Evolutionary conservation across 2,329 filamentous ascomycete species (phyloP), one percentile per base, ranked within the genome.

Genomic region (Sporothrix variecibatus): DNA sequence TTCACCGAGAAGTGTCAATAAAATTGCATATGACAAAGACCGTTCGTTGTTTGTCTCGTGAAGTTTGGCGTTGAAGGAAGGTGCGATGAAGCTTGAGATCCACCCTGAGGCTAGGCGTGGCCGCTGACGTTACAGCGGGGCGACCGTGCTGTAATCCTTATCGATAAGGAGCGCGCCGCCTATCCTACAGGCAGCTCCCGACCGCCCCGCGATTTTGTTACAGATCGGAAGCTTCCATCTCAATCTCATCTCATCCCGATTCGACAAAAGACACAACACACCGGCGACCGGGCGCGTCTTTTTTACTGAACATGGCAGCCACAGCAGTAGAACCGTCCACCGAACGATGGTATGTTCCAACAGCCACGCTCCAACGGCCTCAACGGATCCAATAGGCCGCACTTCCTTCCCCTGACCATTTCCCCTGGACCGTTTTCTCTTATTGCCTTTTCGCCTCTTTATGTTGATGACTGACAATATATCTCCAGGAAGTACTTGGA

Each of bases 401-500:
- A 34, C 1, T 46, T 17, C 1, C 58, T 15, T 20, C 15, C 28
- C 28, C 15, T 28, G 53, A 7, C 15, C 28, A 4, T 17, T n/a
- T 1, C 31, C 31, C 31, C 17, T 7, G 8, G 4, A 12, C 49
- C 43, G 11, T n/a, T 46, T 4, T 3, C 43, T 51, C 40, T 28
- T n/a, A n/a, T n/a, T n/a, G n/a, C n/a, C n/a, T n/a, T n/a, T 11
- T 23, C 43, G 23, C 9, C 26, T 11, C 6, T 9, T 15, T 6
- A 17, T 15, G 31, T 43, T n/a, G n/a, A n/a, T n/a, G n/a, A 8
- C 68, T 65, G 46, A 28, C 71, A 1, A 6, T 58, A n/a, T 34
- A n/a, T 20, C 8, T 9, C 4, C 76, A 97, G 94, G 94, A 91
- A 90, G 82, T 92, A 97, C 81, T 88, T 98, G 74, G 91, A 98